A percentile compares a stretch with the other conserved stretches of the same genome.
Evolutionary conservation across 139 green algal genomes (phyloP).

Genomic region (Microglena sp.): DNA sequence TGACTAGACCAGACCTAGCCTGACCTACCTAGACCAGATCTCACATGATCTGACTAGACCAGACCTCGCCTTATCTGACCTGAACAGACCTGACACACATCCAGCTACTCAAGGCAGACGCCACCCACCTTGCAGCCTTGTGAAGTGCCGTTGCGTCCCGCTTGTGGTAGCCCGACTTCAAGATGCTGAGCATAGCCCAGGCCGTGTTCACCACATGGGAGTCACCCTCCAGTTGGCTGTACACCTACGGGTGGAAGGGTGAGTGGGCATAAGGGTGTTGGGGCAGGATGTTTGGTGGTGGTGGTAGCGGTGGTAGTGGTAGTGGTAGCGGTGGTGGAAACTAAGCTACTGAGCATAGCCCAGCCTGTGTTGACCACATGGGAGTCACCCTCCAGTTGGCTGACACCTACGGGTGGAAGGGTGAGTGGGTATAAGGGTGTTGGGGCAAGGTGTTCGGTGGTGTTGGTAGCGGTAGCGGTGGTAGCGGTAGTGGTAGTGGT

Average conservation of each 20-base stretch:
- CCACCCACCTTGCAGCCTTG: background rate
- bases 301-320: background rate
- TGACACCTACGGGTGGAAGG: no score
- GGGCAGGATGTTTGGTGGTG: background rate
- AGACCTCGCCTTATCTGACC: no score
- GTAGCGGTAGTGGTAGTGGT: background rate
- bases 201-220: slow-evolving; percentile 91
- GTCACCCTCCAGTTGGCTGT: slow-evolving; percentile 71
- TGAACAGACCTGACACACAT: no score
- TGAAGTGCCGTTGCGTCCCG: no score
- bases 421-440: background rate
- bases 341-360: slow-evolving; percentile 90
- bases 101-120: no score
- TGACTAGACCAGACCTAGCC: no score
- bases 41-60: no score
- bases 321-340: background rate
- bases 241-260: no score
- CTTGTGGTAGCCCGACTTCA: slow-evolving; percentile 58
- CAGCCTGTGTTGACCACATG: slow-evolving; percentile 96
- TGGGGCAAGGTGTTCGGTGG: background rate
- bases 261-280: background rate
- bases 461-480: no score
- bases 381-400: slow-evolving; percentile 58
- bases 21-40: no score
- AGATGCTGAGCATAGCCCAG: slow-evolving; percentile 88